Percentiles rank a stretch among this genome's conserved stretches.
These are phyloP conservation scores for Backusella mclennaniae DNA, from an alignment of 192 early-diverging fungal species.

Conservation along the genomic window DNA sequence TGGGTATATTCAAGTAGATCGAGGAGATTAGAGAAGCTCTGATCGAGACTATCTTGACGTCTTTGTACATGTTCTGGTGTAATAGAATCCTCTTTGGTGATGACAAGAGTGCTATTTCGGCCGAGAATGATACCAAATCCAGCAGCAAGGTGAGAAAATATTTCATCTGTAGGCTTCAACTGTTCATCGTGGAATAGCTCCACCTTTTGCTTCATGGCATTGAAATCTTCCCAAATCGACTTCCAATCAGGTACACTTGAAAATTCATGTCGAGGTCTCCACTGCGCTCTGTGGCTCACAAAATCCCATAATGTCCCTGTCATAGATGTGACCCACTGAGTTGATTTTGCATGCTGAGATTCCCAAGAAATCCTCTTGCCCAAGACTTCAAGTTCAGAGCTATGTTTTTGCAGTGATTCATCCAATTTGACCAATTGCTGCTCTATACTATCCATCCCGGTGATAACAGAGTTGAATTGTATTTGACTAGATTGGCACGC, in stretches of 20 bases:
- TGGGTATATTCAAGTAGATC: slow-evolving; percentile 9
- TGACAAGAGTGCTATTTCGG: neutral
- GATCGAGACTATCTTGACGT: slow-evolving; percentile 18
- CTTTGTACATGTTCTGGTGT: slow-evolving; percentile 24
- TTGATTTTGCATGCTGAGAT: neutral
- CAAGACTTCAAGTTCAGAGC: slow-evolving; percentile 10
- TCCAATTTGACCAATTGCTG: slow-evolving; percentile 13
- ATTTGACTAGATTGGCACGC: neutral
- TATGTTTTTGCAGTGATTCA: slow-evolving; percentile 16
- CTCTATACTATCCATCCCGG: neutral
- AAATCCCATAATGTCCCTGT: slow-evolving; percentile 20
- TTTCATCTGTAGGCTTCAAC: slow-evolving; percentile 14
- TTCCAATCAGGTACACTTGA: neutral
- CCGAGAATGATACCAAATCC: slow-evolving; percentile 21
- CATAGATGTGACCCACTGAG: slow-evolving; percentile 22
- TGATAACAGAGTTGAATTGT: neutral
- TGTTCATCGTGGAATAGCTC: slow-evolving; percentile 28
- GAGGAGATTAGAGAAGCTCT: neutral
- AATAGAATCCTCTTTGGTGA: neutral
- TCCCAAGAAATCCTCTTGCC: slow-evolving; percentile 29
- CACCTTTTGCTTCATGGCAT: slow-evolving; percentile 12
- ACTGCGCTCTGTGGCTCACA: slow-evolving; percentile 22
- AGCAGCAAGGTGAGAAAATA: slow-evolving; percentile 17
- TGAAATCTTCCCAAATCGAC: slow-evolving; percentile 8
- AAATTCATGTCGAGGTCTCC: neutral